Evolutionary conservation across 257 asterid species (phyloP), one percentile per base, ranked within the genome.

Genomic region (Thymus mandschuricus): DNA sequence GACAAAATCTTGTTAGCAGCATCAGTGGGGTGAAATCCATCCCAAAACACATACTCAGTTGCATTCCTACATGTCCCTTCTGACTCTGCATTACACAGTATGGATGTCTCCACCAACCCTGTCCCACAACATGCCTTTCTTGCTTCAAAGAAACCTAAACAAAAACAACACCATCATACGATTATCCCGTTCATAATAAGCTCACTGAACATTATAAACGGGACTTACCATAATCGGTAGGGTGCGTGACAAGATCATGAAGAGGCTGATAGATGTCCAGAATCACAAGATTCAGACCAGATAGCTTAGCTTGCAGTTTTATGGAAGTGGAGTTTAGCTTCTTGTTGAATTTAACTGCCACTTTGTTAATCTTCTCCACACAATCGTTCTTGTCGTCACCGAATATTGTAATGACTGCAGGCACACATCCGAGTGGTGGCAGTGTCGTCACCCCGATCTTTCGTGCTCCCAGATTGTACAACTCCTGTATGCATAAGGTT

Each of bases 121-220:
- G 92, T 75, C 0, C 98, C 98, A 75, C 96, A 92, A 56, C 96
- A 92, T 50, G 96, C 97, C 83, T 83, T 92, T 77, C 98, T 87
- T 73, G 96, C 89, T 81, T 92, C 96, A 75, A 81, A 78, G 72
- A 92, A 92, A n/a, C 96, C 97, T 58, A 34, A 57, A 57, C 4
- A 52, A 56, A 34, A 34, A 34, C 38, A 34, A 3, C 4, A 21
- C 21, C 21, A 21, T 21, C 21, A 21, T 21, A 21, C 21, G 21
- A 21, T 21, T 21, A 21, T 21, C 21, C 21, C 21, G 21, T 21
- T 21, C 21, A 21, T 21, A 21, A 21, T 21, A 21, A 21, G 21
- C 21, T 21, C 21, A 21, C 21, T 21, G 21, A 21, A 21, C 21
- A 21, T 21, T 21, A 21, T 21, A 21, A 21, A 21, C 21, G 21